Evolutionary conservation across 441 rosid species (phyloP).

Genomic region (Gossypium davidsonii): DNA sequence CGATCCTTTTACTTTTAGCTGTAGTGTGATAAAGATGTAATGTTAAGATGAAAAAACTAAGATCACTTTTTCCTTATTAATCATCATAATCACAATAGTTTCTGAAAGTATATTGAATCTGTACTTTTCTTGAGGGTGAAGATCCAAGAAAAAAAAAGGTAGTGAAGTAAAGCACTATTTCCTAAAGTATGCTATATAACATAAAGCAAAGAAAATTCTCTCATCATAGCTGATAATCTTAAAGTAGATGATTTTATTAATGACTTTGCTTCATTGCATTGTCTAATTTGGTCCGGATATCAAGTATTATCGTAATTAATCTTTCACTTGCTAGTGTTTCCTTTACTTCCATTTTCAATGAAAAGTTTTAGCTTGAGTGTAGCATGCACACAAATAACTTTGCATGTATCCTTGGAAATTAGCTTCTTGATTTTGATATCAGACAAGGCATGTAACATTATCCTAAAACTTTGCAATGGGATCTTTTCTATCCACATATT

Average conservation of each 20-base stretch:
- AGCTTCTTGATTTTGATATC: background rate
- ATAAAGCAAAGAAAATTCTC: constrained; percentile 1
- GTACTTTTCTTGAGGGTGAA: background rate
- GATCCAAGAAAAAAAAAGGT: background rate
- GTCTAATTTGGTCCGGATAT: background rate
- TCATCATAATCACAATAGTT: background rate
- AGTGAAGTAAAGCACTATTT: constrained; percentile 2
- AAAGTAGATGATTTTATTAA: background rate
- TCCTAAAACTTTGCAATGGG: background rate
- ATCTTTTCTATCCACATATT: background rate
- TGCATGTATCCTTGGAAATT: background rate
- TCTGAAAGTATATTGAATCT: background rate
- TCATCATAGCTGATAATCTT: background rate
- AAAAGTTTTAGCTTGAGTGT: constrained; percentile 7
- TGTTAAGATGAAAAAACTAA: background rate
- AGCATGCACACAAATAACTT: background rate
- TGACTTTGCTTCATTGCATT: constrained; percentile 6
- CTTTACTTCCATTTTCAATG: background rate
- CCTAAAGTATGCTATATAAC: background rate
- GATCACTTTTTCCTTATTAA: background rate
- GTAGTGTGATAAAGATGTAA: background rate
- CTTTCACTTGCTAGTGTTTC: background rate
- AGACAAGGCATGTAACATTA: background rate
- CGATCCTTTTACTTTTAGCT: constrained; percentile 1
- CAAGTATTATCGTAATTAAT: background rate